Percentiles rank a stretch among this genome's conserved stretches.
Evolutionary conservation across 2,329 filamentous ascomycete species (phyloP).

Genomic region (Fusarium solani-melongenae): DNA sequence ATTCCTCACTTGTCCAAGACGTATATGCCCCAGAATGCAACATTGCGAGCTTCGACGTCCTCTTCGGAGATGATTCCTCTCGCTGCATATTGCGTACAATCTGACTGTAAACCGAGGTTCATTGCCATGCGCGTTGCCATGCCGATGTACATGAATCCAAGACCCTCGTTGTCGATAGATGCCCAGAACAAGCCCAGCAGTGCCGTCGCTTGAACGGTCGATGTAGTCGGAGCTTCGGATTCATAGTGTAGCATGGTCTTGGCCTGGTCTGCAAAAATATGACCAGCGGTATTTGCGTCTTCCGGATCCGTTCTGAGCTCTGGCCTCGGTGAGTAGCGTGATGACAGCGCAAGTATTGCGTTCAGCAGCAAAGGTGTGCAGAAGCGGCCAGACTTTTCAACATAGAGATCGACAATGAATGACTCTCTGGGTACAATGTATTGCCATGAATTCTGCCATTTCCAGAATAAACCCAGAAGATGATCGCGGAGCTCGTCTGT

Average conservation of each 20-base stretch:
- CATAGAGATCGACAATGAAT: constrained; percentile 9
- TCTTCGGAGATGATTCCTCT: neutral
- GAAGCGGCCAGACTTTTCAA: constrained; percentile 9
- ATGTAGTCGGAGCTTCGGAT: constrained; percentile 15
- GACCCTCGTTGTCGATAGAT: neutral
- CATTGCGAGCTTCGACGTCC: neutral
- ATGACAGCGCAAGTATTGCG: constrained; percentile 17
- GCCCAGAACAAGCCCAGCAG: neutral
- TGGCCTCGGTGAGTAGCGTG: constrained; percentile 6
- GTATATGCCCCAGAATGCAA: neutral
- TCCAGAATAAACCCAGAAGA: constrained; percentile 15
- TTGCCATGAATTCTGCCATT: constrained; percentile 28
- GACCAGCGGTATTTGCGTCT: constrained; percentile 17
- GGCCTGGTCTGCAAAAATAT: constrained; percentile 15
- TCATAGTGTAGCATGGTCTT: constrained; percentile 21
- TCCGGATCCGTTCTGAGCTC: constrained; percentile 12
- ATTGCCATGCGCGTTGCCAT: constrained; percentile 22
- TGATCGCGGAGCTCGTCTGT: constrained; percentile 17
- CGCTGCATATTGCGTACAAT: constrained; percentile 38
- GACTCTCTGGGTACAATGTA: constrained; percentile 14
- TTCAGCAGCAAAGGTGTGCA: constrained; percentile 17
- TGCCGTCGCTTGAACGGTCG: constrained; percentile 20
- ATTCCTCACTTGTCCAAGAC: neutral
- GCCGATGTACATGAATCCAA: constrained; percentile 1
- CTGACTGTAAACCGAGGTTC: constrained; percentile 20